Base-by-base conservation (phyloP, 768 basidiomycete genomes). In the Agrocybe praecox region DNA sequence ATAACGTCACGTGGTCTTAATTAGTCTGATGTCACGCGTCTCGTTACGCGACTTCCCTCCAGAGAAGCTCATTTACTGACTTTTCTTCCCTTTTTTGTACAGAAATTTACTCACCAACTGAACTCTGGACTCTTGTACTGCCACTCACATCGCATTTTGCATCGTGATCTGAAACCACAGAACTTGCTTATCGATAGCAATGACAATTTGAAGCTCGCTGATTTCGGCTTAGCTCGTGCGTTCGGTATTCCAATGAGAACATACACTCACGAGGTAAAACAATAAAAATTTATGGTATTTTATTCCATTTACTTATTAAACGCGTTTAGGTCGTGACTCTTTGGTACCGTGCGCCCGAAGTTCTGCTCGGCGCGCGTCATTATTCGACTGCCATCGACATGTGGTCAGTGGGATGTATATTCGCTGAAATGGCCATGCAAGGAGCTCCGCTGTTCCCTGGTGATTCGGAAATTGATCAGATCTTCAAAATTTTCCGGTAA, bases 361-460 rank as follows among this genome's bases (percentile, higher is more conserved):
- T 99, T 49, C 79, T 99, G 18, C 87, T 99, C 1, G 96, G 96
- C 26, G 90, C 93, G 5, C 87, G 96, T 43, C 95, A 98, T 71
- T 99, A 99, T 75, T 89, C 94, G 15, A 99, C 97, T 2, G 93
- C 94, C 2, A 92, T 99, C 66, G 97, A 99, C 75, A 97, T 98
- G 94, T 99, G 97, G 97, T 96, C 94, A n/a, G 96, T 99, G 19
- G 97, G 91, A 0, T 98, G 96, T 68, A 98, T 99, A 70, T 94
- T 97, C 67, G 96, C 96, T 8, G 97, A 99, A 76, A 98, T 98
- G 96, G 89, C 94, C 52, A 92, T 96, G 90, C 82, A 86, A 58
- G 91, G 91, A 62, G 73, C 87, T 69, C 85, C 96, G 1, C 80
- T 98, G 12, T 99, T 99, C 83, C 96, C 97, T 21, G 97, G 97